Base-by-base conservation (phyloP, 495 filamentous ascomycete genomes). In the Penicillium subrubescens region DNA sequence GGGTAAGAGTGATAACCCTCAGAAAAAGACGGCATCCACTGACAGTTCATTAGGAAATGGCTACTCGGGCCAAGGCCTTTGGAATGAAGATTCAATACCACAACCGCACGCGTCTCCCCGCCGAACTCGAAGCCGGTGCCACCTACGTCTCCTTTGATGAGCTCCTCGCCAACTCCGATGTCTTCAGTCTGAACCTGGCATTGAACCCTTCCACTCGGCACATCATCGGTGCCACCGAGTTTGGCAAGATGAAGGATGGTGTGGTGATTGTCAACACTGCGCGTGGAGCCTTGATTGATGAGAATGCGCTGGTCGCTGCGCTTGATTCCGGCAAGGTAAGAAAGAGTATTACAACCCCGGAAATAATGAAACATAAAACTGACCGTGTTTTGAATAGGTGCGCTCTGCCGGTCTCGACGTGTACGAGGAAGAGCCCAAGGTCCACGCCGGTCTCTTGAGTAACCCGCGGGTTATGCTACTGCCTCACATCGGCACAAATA, bases 251-350 rank as follows among this genome's bases (percentile, higher is more conserved):
- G 83, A 93, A 92, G 71, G 83, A 85, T 65, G 92, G 92, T 14
- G 86, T 90, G 15, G 90, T 92, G 69, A 83, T 94, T 57, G 86
- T 94, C 17, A 96, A 96, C 71, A 94, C 93, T 3, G 92, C 92
- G 6, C 86, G 92, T 7, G 92, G 92, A 23, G 90, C 89, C 34
- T 78, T 92, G 60, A 87, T 94, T 41, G 89, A 96, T 67, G 92
- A 96, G 82, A 78, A 83, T 67, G 90, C 89, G 15, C 85, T 93
- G 23, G 91, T 91, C 10, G 80, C 83, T 25, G 89, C 90, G 0
- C 75, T 94, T 1, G 83, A 89, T 19, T 84, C 82, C 3, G 90
- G 90, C 11, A 87, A 89, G 75, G 90, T 92, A 60, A 80, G 79
- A 50, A 12, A 4, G 4, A n/a, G n/a, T n/a, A 15, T 29, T 29